A percentile compares a stretch with the other conserved stretches of the same genome.
These are phyloP conservation scores for Hypoxylon sp. DNA, from an alignment of 2,329 filamentous ascomycete genomes.

Conservation along the genomic window DNA sequence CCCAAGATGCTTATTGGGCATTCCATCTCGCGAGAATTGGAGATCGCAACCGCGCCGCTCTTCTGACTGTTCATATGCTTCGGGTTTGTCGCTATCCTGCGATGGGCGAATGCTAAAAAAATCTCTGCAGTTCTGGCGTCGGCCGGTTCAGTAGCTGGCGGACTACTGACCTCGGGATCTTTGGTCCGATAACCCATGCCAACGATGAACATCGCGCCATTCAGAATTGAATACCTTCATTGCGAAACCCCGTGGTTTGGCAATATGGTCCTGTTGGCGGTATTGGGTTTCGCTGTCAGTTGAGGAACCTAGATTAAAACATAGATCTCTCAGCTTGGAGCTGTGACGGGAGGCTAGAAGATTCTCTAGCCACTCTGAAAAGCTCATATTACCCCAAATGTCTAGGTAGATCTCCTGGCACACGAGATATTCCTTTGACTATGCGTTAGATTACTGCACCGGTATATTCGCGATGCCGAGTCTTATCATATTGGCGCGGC, in stretches of 20 bases:
- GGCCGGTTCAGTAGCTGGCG: conserved; percentile 61
- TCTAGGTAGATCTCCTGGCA: conserved; percentile 58
- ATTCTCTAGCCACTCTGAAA: conserved; percentile 52
- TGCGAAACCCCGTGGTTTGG: conserved; percentile 62
- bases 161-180: conserved; percentile 66
- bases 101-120: conserved; percentile 60
- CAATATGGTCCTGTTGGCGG: conserved; percentile 53
- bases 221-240: conserved; percentile 64
- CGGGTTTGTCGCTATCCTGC: conserved; percentile 55
- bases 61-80: conserved; percentile 60
- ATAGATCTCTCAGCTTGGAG: conserved; percentile 47
- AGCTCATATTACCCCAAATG: conserved; percentile 60
- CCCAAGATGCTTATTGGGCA: conserved; percentile 59
- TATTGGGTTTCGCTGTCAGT: conserved; percentile 1
- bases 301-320: conserved; percentile 53
- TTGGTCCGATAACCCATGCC: conserved; percentile 54
- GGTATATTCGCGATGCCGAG: conserved; percentile 53
- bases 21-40: conserved; percentile 58
- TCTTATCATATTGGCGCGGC: conserved; percentile 31
- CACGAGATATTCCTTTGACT: conserved; percentile 62
- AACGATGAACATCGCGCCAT: conserved; percentile 59
- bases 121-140: conserved; percentile 59
- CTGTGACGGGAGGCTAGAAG: conserved; percentile 29
- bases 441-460: conserved; percentile 62
- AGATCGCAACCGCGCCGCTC: conserved; percentile 47